These are phyloP conservation scores for Diaporthe longicolla DNA, from an alignment of 2,329 filamentous ascomycete genomes.

Conservation along the genomic window DNA sequence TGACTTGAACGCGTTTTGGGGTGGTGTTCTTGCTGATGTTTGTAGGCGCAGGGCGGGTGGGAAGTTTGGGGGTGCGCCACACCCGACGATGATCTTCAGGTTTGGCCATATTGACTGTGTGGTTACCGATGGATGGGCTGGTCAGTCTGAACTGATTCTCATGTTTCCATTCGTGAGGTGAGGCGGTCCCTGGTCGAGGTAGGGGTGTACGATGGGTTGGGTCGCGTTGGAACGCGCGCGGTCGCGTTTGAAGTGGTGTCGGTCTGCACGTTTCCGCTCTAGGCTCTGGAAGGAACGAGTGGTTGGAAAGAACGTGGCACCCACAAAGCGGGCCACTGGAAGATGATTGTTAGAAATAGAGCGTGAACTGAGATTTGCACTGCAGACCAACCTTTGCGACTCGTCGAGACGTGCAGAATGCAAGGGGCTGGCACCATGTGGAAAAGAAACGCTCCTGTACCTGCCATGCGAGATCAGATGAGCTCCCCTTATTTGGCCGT, in stretches of 20 bases:
- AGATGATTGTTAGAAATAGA: background rate
- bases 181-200: background rate
- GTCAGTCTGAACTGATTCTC: accelerated
- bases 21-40: background rate
- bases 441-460: background rate
- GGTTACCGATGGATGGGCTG: background rate
- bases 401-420: background rate
- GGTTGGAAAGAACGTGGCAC: background rate
- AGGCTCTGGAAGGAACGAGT: no score
- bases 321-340: background rate
- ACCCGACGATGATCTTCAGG: background rate
- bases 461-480: no score
- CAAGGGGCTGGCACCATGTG: background rate
- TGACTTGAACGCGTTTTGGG: background rate
- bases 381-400: background rate
- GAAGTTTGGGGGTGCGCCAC: background rate
- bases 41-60: background rate
- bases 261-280: background rate
- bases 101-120: background rate
- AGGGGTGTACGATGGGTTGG: no score
- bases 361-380: background rate
- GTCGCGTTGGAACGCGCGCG: background rate
- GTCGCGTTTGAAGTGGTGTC: background rate
- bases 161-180: background rate
- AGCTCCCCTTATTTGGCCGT: no score